These are phyloP conservation scores for Mycena sp. DNA, from an alignment of 1,284 basidiomycete species.

Conservation along the genomic window DNA sequence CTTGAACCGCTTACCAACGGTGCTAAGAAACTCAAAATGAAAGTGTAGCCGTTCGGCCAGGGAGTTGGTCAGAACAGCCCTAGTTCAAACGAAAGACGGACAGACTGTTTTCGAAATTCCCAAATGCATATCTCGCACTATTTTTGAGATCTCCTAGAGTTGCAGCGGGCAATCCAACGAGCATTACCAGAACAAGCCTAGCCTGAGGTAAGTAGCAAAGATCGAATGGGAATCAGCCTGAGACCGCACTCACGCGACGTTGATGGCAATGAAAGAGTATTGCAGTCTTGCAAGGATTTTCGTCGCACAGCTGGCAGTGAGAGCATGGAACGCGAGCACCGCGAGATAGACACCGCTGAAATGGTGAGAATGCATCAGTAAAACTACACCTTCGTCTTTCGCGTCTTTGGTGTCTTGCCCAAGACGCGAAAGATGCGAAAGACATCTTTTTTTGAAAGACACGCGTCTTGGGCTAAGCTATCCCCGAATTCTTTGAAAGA, in stretches of 20 bases:
- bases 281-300: conserved; percentile 72
- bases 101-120: conserved; percentile 59
- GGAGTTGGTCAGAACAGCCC: conserved; percentile 12
- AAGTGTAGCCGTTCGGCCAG: conserved; percentile 66
- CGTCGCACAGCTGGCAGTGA: conserved; percentile 68
- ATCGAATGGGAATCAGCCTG: conserved; percentile 62
- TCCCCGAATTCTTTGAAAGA: too few relatives aligned
- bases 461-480: too few relatives aligned
- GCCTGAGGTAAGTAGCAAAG: too few relatives aligned
- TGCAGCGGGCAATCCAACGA: conserved; percentile 77
- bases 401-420: too few relatives aligned
- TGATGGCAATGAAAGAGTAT: conserved; percentile 73
- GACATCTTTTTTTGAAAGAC: too few relatives aligned
- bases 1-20: conserved; percentile 56
- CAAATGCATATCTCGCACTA: conserved; percentile 69
- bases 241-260: conserved; percentile 61
- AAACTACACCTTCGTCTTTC: too few relatives aligned
- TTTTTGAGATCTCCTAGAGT: conserved; percentile 76
- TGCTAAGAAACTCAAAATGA: conserved; percentile 79
- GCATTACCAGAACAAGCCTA: conserved; percentile 76
- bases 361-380: too few relatives aligned
- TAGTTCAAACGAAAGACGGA: too few relatives aligned
- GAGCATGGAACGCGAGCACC: conserved; percentile 63
- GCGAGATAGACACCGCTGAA: conserved; percentile 66
- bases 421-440: too few relatives aligned